Evolutionary conservation across 1,284 basidiomycete genomes (phyloP).

Genomic region (Leccinum variabile): DNA sequence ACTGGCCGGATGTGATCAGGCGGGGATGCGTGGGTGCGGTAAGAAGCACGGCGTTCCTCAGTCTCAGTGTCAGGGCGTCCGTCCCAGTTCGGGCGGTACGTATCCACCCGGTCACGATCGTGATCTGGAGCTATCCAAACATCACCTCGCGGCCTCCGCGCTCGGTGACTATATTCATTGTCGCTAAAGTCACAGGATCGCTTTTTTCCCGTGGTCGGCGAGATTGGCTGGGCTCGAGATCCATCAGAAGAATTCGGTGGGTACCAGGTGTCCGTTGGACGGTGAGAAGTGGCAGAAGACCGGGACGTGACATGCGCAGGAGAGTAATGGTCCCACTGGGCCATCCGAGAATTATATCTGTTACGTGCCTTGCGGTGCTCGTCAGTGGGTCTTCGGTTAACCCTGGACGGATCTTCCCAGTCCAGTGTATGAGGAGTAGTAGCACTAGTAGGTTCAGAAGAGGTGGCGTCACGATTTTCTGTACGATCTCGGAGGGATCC

Average conservation of each 20-base stretch:
- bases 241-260: constrained; percentile 6
- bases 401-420: constrained; percentile 11
- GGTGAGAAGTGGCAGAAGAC: constrained; percentile 7
- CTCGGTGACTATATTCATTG: constrained; percentile 22
- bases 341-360: constrained; percentile 2
- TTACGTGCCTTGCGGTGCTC: constrained; percentile 11
- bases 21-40: constrained; percentile 10
- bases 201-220: constrained; percentile 26
- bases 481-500: not conserved
- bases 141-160: constrained; percentile 27
- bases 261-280: constrained; percentile 7
- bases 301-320: constrained; percentile 12
- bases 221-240: constrained; percentile 19
- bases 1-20: constrained; percentile 9
- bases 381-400: constrained; percentile 12
- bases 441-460: constrained; percentile 15
- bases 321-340: constrained; percentile 13
- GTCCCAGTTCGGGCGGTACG: constrained; percentile 15
- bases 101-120: constrained; percentile 14
- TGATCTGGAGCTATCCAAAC: constrained; percentile 21
- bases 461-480: constrained; percentile 3
- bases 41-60: constrained; percentile 16
- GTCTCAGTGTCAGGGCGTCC: constrained; percentile 14
- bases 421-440: constrained; percentile 9
- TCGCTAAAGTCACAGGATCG: constrained; percentile 23